These are phyloP conservation scores for Graphiopsis chlorocephala DNA, from an alignment of 2,329 filamentous ascomycete genomes.

Conservation along the genomic window DNA sequence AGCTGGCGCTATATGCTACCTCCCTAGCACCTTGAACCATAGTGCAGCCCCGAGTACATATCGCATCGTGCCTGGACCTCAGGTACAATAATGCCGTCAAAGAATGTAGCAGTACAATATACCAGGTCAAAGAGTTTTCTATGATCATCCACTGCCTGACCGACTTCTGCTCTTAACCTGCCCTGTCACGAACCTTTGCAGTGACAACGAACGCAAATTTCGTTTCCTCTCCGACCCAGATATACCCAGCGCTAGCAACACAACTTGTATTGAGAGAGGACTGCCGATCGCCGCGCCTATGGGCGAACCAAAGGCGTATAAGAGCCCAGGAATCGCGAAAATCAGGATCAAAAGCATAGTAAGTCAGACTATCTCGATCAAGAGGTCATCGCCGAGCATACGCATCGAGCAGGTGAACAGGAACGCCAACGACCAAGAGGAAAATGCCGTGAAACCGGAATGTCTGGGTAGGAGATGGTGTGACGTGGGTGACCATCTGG, in stretches of 20 bases:
- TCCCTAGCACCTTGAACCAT: not conserved
- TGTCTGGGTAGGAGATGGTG: not conserved
- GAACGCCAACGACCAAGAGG: not conserved
- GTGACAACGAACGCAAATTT: not conserved
- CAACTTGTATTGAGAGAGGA: not conserved
- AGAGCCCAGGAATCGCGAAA: not conserved
- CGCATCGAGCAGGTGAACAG: not conserved
- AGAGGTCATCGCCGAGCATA: not conserved
- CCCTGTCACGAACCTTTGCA: not conserved
- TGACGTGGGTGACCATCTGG: too few species aligned
- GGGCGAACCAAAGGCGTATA: not conserved
- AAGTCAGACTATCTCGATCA: not conserved
- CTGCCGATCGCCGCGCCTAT: not conserved
- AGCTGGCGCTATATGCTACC: not conserved
- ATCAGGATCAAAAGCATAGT: not conserved
- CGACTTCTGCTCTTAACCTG: not conserved
- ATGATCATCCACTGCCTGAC: not conserved
- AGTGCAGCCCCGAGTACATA: not conserved
- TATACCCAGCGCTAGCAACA: not conserved
- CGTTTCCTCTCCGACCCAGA: not conserved
- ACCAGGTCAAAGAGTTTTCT: not conserved
- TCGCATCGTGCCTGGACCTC: not conserved
- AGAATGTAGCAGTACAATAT: not conserved
- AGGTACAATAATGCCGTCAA: not conserved
- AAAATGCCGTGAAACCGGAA: not conserved